A percentile compares a stretch with the other conserved stretches of the same genome.
These are phyloP conservation scores for Silybum marianum DNA, from an alignment of 129 eudicot genomes.

Conservation along the genomic window DNA sequence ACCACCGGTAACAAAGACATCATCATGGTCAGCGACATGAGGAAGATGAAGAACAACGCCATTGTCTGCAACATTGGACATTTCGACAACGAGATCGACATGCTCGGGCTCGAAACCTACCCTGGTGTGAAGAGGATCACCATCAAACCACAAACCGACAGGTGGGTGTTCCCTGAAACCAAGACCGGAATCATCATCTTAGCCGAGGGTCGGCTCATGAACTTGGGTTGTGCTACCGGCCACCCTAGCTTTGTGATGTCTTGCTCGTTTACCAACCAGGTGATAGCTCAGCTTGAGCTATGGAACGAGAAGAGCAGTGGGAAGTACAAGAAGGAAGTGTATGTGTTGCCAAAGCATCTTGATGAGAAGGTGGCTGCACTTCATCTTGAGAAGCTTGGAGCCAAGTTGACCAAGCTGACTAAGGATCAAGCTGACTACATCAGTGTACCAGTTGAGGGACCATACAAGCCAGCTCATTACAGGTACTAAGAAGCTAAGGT, in stretches of 20 bases:
- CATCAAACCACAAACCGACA: slow-evolving; percentile 92
- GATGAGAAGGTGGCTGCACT: slow-evolving; percentile 97
- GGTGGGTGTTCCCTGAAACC: slow-evolving; percentile 93
- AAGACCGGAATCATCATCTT: slow-evolving; percentile 68
- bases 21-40: slow-evolving; percentile 90
- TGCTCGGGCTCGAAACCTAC: slow-evolving; percentile 93
- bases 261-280: slow-evolving; percentile 94
- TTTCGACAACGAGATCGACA: slow-evolving; percentile 95
- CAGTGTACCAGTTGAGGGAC: slow-evolving; percentile 83
- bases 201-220: slow-evolving; percentile 96
- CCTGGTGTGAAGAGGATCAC: slow-evolving; percentile 87
- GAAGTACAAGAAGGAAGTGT: slow-evolving; percentile 81
- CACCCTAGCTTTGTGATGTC: slow-evolving; percentile 98
- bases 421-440: slow-evolving; percentile 94
- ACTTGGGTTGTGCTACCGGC: slow-evolving; percentile 96
- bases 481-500: slow-evolving; percentile 52
- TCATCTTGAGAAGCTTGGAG: slow-evolving; percentile 86
- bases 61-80: slow-evolving; percentile 98
- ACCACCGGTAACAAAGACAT: slow-evolving; percentile 99
- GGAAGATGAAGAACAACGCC: slow-evolving; percentile 95
- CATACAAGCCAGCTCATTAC: slow-evolving; percentile 90
- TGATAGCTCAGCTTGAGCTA: slow-evolving; percentile 77
- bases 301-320: slow-evolving; percentile 69
- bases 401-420: slow-evolving; percentile 73
- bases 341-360: slow-evolving; percentile 87